A percentile compares a stretch with the other conserved stretches of the same genome.
Conservation (phyloP, 78 protist genomes). For the Cavenderia fasciculata region DNA sequence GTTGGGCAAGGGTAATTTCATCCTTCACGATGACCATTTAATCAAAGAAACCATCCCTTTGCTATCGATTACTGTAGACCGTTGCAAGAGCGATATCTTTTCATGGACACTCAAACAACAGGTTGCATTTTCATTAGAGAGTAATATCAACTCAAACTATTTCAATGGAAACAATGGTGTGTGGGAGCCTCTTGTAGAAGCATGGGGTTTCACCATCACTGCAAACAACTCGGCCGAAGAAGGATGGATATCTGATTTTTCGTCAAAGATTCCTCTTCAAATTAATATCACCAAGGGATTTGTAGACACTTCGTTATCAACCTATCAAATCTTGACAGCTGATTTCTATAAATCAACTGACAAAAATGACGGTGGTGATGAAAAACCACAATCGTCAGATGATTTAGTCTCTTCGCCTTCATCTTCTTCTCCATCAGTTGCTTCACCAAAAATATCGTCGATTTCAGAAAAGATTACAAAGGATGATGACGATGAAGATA, state of each 20-base stretch:
- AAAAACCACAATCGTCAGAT: too few relatives aligned
- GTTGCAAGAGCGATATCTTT: constrained; percentile 14
- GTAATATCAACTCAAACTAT: constrained; percentile 23
- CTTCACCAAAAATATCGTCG: neutral
- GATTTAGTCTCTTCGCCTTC: neutral
- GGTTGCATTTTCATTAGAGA: constrained; percentile 34
- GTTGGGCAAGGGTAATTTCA: constrained; percentile 32
- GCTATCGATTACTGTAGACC: neutral
- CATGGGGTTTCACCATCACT: constrained; percentile 47
- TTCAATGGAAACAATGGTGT: constrained; percentile 65
- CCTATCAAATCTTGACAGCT: constrained; percentile 63
- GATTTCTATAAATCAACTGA: constrained; percentile 21
- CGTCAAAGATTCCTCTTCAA: constrained; percentile 27
- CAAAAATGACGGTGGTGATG: too few relatives aligned
- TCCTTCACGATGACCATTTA: constrained; percentile 29
- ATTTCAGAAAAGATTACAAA: neutral
- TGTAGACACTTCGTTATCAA: constrained; percentile 70
- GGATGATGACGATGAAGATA: neutral
- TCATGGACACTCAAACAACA: constrained; percentile 23
- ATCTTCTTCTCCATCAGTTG: neutral
- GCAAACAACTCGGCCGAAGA: constrained; percentile 29
- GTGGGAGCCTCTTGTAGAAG: constrained; percentile 81
- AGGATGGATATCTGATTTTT: constrained; percentile 45
- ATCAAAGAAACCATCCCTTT: neutral
- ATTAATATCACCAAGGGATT: constrained; percentile 71